Conservation (phyloP, 495 filamentous ascomycete species). For the Pseudoneurospora amorphoporcata region DNA sequence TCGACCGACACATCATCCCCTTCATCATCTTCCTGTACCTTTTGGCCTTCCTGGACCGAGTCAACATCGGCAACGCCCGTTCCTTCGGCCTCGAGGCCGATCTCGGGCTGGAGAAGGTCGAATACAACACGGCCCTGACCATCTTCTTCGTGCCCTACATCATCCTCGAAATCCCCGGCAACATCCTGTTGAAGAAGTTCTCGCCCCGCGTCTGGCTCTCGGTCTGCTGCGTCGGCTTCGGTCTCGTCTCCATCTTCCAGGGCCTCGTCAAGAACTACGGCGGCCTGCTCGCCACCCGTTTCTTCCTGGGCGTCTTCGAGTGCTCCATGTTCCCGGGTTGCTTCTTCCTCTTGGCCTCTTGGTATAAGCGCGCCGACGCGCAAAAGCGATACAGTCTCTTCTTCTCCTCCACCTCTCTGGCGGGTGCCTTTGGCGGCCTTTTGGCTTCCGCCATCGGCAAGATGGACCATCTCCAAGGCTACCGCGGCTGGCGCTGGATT, state of each 20-base stretch:
- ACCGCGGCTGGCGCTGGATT: conserved; percentile 81
- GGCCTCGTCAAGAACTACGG: conserved; percentile 69
- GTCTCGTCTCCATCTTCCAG: conserved; percentile 64
- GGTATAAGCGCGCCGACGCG: conserved; percentile 80
- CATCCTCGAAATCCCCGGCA: conserved; percentile 79
- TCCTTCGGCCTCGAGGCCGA: conserved; percentile 55
- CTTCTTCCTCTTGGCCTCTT: conserved; percentile 70
- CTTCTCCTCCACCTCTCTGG: conserved; percentile 67
- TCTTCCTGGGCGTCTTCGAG: conserved; percentile 83
- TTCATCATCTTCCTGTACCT: conserved; percentile 76
- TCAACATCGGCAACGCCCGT: conserved; percentile 59
- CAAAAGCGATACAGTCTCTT: conserved; percentile 87
- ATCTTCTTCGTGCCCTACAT: conserved; percentile 95
- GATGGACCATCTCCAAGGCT: conserved; percentile 59
- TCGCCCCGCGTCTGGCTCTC: conserved; percentile 76
- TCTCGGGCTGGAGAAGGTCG: conserved; percentile 42
- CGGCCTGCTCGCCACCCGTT: conserved; percentile 71
- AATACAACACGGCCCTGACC: conserved; percentile 69
- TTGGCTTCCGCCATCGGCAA: conserved; percentile 77
- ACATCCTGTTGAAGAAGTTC: conserved; percentile 73
- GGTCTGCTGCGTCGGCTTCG: conserved; percentile 74
- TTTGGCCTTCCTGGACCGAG: conserved; percentile 78
- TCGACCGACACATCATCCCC: conserved; percentile 74
- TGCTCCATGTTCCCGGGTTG: conserved; percentile 86
- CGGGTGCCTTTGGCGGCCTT: conserved; percentile 79